Evolutionary conservation across 2,329 filamentous ascomycete species (phyloP).

Genomic region (Fusarium mexicanum): DNA sequence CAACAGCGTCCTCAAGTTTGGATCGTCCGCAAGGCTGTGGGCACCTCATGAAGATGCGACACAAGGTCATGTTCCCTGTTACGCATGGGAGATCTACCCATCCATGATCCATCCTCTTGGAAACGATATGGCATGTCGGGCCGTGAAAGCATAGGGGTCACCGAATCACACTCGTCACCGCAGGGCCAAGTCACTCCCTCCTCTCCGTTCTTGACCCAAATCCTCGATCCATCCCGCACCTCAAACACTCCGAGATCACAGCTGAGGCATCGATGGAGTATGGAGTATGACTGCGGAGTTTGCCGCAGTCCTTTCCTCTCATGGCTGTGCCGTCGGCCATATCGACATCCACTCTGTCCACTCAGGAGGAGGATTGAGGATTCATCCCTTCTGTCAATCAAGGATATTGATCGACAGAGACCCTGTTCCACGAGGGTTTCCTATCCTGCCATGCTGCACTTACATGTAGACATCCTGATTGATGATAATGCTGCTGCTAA

Average conservation of each 20-base stretch:
- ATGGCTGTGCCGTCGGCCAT: conserved; percentile 25
- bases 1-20: conserved; percentile 8
- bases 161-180: conserved; percentile 9
- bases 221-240: conserved; percentile 31
- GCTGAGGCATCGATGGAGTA: conserved; percentile 1
- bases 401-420: conserved; percentile 31
- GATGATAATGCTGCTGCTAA: neutral
- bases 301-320: conserved; percentile 19
- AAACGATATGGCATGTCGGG: conserved; percentile 16
- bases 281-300: conserved; percentile 5
- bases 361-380: neutral
- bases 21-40: conserved; percentile 39
- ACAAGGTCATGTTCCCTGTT: conserved; percentile 39
- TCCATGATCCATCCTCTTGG: conserved; percentile 36
- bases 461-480: neutral
- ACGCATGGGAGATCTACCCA: conserved; percentile 40
- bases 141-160: conserved; percentile 7
- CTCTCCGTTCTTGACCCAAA: conserved; percentile 17
- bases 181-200: conserved; percentile 12
- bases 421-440: conserved; percentile 35
- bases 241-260: conserved; percentile 30
- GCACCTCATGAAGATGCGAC: conserved; percentile 36
- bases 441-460: conserved; percentile 19
- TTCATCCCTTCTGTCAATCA: conserved; percentile 33
- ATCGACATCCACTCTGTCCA: conserved; percentile 18